Evolutionary conservation across 148 eudicot species (phyloP).

Genomic region (Polygonum maritimum): DNA sequence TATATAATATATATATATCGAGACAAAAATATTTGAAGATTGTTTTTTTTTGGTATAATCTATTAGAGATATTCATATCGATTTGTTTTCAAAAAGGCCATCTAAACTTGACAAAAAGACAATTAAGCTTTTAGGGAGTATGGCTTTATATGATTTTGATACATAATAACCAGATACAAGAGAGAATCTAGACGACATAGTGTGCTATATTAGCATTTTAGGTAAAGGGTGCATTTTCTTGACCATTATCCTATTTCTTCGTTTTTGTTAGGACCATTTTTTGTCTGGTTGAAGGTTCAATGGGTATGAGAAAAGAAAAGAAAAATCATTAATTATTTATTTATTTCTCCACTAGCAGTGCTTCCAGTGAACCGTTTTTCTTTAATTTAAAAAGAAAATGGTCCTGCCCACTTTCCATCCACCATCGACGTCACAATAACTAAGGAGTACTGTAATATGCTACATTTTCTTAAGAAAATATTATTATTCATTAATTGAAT

Average conservation of each 20-base stretch:
- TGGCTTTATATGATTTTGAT: no score
- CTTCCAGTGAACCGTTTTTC: neutral
- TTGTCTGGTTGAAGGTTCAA: neutral
- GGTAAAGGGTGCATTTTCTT: neutral
- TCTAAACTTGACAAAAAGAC: no score
- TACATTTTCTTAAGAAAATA: neutral
- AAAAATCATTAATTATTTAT: no score
- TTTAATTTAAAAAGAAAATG: neutral
- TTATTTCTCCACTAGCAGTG: conserved; percentile 5
- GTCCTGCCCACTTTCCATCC: neutral
- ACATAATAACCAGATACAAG: no score
- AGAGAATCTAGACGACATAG: neutral
- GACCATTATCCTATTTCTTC: neutral
- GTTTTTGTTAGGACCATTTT: neutral
- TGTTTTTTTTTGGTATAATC: no score
- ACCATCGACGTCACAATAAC: neutral
- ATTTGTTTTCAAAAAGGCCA: no score
- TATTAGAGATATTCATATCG: no score
- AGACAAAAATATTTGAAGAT: no score
- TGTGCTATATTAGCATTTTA: neutral
- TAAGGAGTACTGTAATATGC: no score
- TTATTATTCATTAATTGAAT: neutral
- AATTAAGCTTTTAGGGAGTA: no score
- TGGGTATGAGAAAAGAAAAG: neutral
- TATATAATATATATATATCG: no score